Conservation (phyloP, 2,329 filamentous ascomycete species). For the Trichoderma koningii region DNA sequence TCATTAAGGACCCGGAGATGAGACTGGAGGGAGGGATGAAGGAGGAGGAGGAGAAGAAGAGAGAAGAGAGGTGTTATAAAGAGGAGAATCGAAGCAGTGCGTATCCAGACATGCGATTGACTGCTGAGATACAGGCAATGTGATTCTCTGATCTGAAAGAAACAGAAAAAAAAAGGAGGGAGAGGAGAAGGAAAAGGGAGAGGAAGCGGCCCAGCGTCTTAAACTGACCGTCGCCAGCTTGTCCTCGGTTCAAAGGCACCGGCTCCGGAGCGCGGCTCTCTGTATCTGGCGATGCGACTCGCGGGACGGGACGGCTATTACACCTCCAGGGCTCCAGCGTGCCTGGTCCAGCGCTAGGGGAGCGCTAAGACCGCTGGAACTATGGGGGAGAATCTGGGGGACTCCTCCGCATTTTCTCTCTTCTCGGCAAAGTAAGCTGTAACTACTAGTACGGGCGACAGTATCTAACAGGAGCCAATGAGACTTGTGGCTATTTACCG, state of each 20-base stretch:
- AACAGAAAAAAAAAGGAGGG: background rate
- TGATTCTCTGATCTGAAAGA: background rate
- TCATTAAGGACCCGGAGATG: background rate
- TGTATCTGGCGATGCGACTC: background rate
- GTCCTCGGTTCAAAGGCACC: constrained; percentile 14
- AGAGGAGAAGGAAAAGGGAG: background rate
- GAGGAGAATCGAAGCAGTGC: background rate
- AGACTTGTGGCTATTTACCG: too few species aligned
- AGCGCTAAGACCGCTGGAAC: too few species aligned
- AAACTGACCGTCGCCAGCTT: background rate
- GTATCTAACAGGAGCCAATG: too few species aligned
- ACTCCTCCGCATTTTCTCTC: constrained; percentile 18
- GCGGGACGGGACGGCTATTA: constrained; percentile 25
- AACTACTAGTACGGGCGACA: background rate
- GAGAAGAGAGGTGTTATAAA: background rate
- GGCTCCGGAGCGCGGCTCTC: constrained; percentile 14
- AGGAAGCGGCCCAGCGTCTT: background rate
- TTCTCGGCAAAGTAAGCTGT: background rate
- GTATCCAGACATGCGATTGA: background rate
- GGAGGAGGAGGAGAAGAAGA: background rate
- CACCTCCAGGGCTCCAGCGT: background rate
- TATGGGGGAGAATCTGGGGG: constrained; percentile 23
- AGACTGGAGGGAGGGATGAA: background rate
- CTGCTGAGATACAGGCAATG: too few species aligned
- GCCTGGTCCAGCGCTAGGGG: background rate